A percentile compares a stretch with the other conserved stretches of the same genome.
Evolutionary conservation across 176 grass and related monocot species (phyloP).

Genomic region (Elymus sibiricus): DNA sequence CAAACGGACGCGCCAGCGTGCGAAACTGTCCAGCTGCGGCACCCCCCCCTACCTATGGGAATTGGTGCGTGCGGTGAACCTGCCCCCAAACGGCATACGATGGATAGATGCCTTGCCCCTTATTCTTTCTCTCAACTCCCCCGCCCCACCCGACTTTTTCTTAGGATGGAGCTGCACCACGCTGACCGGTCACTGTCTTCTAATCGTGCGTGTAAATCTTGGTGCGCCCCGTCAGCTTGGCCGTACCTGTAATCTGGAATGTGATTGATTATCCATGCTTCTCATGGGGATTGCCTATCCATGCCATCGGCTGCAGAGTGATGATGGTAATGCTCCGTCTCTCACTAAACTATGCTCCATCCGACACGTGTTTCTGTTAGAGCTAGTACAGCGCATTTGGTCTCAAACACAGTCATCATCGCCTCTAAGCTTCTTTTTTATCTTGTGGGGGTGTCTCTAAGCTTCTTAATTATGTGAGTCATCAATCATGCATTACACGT

Average conservation of each 20-base stretch:
- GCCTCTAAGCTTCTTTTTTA: too few relatives aligned
- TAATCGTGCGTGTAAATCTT: constrained; percentile 7
- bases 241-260: background rate
- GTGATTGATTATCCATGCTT: too few relatives aligned
- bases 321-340: background rate
- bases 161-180: background rate
- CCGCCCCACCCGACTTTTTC: background rate
- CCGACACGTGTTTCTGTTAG: background rate
- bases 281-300: too few relatives aligned
- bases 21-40: background rate
- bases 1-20: background rate
- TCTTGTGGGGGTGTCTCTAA: background rate
- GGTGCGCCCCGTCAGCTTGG: background rate
- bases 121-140: background rate
- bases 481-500: background rate
- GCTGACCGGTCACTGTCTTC: background rate
- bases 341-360: background rate
- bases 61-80: background rate
- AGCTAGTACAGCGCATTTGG: background rate
- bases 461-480: background rate
- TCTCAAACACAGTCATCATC: background rate
- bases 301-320: background rate
- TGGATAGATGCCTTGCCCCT: background rate
- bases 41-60: background rate
- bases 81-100: background rate